Base-by-base conservation (phyloP, 2,329 filamentous ascomycete species). In the Fusarium protoensiforme region DNA sequence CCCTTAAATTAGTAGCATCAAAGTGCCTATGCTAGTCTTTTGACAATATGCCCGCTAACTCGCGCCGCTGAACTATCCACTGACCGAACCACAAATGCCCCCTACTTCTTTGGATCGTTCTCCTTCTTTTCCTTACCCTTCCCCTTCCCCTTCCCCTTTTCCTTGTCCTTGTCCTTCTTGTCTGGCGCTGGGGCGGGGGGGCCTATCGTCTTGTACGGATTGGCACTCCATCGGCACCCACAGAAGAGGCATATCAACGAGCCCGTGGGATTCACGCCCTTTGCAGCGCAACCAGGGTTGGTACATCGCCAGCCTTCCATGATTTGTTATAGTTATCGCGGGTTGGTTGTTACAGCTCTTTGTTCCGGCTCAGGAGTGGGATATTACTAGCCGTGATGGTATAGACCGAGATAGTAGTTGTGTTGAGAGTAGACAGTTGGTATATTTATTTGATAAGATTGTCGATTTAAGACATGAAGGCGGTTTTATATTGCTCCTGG, bases 261-360 rank as follows among this genome's bases (percentile, higher is more conserved):
- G 14, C 4, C 24, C 2, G 36, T 18, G 5, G 46, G 38, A 38
- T 65, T 68, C 11, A 14, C 11, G 1, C n/a, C 13, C 56, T 59
- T 64, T 24, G 31, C 16, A 0, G 10, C 16, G 13, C 68, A 70
- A 7, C 22, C 29, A 1, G 61, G 24, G 20, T 64, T 67, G 13
- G n/a, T 35, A 14, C 68, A 70, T 7, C 35, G 20, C 68, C 68
- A 70, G 7, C 39, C 57, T 7, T 7, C 6, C 35, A 38, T 38
- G 14, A 14, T 18, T 13, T 33, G 13, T 16, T 22, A 46, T 60
- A 60, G 6, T 41, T 46, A 16, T n/a, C 4, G 11, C 4, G n/a
- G 7, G 2, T 4, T 27, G 24, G 22, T 4, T 48, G 43, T 46
- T 27, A 16, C 9, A 29, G 43, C 5, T 48, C 18, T 27, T n/a